These are phyloP conservation scores for Circinella umbellata DNA, from an alignment of 371 early-diverging fungal species.

Conservation along the genomic window DNA sequence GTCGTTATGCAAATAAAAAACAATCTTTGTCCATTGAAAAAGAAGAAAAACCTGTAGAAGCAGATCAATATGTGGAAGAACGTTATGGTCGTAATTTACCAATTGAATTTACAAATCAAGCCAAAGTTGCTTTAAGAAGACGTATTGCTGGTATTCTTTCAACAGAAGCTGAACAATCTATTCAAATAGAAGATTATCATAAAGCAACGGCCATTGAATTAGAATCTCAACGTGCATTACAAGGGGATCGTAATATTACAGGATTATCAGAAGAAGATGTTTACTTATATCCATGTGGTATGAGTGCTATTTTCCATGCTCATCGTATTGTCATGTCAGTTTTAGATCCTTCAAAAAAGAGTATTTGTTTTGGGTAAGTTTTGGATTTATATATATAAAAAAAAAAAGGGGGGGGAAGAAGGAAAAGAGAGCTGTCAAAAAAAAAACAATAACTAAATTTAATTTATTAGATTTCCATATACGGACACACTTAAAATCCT, in stretches of 20 bases:
- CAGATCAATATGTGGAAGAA: conserved; percentile 80
- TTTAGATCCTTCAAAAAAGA: conserved; percentile 62
- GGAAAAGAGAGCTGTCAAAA: background rate
- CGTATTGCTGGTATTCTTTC: conserved; percentile 85
- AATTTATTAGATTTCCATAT: conserved; percentile 81
- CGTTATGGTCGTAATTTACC: conserved; percentile 91
- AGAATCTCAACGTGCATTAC: conserved; percentile 29
- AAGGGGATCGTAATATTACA: conserved; percentile 53
- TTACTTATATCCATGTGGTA: conserved; percentile 87
- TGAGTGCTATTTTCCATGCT: conserved; percentile 92
- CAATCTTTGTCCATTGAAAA: background rate
- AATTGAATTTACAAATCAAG: conserved; percentile 69
- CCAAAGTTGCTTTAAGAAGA: conserved; percentile 73
- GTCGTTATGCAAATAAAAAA: conserved; percentile 4
- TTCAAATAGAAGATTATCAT: conserved; percentile 23
- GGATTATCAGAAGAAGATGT: conserved; percentile 80
- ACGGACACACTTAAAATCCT: conserved; percentile 94
- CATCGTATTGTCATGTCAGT: conserved; percentile 65
- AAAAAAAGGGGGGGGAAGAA: background rate
- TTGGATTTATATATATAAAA: background rate
- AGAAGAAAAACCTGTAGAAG: conserved; percentile 45
- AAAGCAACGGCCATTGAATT: conserved; percentile 32
- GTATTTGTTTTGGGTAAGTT: conserved; percentile 88
- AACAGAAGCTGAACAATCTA: conserved; percentile 16
- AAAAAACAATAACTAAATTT: background rate